These are phyloP conservation scores for Ogataea nitratoaversa DNA, from an alignment of 805 yeast species.

Conservation along the genomic window DNA sequence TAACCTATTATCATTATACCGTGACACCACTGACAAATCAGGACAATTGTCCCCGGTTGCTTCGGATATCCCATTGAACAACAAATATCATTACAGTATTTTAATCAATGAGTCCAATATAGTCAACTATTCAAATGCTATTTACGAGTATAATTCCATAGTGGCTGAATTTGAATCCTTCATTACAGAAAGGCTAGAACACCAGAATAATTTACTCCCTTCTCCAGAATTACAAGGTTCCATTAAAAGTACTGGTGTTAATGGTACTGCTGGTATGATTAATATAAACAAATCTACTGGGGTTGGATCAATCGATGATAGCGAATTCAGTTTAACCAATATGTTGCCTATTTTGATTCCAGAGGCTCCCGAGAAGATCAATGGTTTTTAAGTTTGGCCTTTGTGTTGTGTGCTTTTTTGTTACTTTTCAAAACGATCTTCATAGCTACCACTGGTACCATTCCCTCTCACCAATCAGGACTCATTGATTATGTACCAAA, in stretches of 20 bases:
- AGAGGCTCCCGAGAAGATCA: constrained; percentile 28
- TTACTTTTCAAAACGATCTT: constrained; percentile 1
- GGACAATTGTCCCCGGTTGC: too few species aligned
- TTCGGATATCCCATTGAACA: too few species aligned
- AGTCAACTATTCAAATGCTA: constrained; percentile 38
- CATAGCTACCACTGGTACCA: too few species aligned
- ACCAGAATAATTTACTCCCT: not conserved
- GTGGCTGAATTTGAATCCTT: constrained; percentile 45
- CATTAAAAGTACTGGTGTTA: constrained; percentile 8
- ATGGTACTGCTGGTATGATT: too few species aligned
- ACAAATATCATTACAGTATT: not conserved
- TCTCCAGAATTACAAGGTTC: constrained; percentile 7
- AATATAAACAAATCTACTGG: constrained; percentile 3
- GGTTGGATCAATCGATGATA: not conserved
- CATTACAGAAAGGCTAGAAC: constrained; percentile 18
- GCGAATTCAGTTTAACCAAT: constrained; percentile 6
- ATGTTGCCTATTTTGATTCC: constrained; percentile 32
- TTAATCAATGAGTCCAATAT: not conserved
- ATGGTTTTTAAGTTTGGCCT: constrained; percentile 15
- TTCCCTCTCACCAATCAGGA: too few species aligned
- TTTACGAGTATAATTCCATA: constrained; percentile 48
- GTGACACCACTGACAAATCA: not conserved
- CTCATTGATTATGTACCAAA: too few species aligned
- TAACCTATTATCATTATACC: not conserved
- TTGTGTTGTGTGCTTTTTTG: not conserved